Evolutionary conservation across 306 rosid species (phyloP).

Genomic region (Senna tora): DNA sequence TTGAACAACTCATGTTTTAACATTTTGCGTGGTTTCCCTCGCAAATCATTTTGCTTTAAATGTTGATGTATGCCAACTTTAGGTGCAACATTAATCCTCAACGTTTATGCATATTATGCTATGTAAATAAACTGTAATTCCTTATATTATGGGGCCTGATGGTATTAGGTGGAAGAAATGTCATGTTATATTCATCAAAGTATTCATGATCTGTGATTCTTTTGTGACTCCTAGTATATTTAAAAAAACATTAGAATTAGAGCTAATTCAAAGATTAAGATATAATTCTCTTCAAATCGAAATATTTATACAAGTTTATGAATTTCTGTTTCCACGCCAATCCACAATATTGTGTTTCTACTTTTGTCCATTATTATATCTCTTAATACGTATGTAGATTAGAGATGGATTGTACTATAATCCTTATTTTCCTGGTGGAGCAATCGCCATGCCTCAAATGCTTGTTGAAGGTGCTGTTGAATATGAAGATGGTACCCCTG

Average conservation of each 20-base stretch:
- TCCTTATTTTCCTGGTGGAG: conserved; percentile 98
- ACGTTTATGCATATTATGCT: neutral
- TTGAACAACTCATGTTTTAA: neutral
- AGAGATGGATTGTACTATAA: conserved; percentile 95
- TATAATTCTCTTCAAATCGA: conserved; percentile 7
- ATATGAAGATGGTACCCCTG: conserved; percentile 90
- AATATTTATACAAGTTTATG: conserved; percentile 2
- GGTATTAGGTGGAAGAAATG: neutral
- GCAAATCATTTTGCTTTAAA: neutral
- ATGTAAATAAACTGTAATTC: neutral
- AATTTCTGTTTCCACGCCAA: neutral
- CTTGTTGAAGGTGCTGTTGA: conserved; percentile 97
- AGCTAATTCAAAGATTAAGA: conserved; percentile 12
- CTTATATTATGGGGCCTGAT: neutral
- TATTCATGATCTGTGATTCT: neutral
- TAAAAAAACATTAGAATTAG: conserved; percentile 6
- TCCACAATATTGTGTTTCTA: neutral
- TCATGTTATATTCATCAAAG: neutral
- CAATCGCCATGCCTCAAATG: conserved; percentile 99
- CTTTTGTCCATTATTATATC: conserved; percentile 14
- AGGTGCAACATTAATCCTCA: conserved; percentile 18
- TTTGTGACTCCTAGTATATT: neutral
- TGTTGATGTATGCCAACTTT: neutral
- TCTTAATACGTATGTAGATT: conserved; percentile 61
- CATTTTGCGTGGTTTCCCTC: neutral